Percentiles rank a stretch among this genome's conserved stretches.
Conservation (phyloP, 169 alveolate genomes). For the Condylostoma magnum region DNA sequence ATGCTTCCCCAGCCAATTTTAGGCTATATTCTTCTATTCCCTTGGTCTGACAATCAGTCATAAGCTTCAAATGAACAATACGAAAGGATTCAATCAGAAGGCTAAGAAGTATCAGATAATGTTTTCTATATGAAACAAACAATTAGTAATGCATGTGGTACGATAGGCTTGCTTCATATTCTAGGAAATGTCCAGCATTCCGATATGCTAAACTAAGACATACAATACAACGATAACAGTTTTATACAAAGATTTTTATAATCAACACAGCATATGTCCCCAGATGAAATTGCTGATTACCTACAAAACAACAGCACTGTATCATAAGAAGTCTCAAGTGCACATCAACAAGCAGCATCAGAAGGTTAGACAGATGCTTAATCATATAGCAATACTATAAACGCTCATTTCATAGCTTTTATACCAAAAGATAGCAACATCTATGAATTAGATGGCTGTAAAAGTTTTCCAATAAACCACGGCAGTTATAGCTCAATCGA, state of each 20-base stretch:
- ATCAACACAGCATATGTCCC: slow-evolving; percentile 33
- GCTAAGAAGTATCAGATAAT: slow-evolving; percentile 33
- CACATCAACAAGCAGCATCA: slow-evolving; percentile 55
- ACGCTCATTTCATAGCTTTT: slow-evolving; percentile 63
- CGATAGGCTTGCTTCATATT: slow-evolving; percentile 72
- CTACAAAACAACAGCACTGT: slow-evolving; percentile 33
- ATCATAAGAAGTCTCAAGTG: slow-evolving; percentile 9
- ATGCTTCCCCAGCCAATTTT: slow-evolving; percentile 62
- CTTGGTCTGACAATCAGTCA: slow-evolving; percentile 54
- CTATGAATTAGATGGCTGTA: slow-evolving; percentile 79
- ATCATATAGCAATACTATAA: slow-evolving; percentile 30
- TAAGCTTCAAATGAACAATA: slow-evolving; percentile 24
- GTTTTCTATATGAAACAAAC: slow-evolving; percentile 66
- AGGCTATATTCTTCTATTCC: slow-evolving; percentile 61
- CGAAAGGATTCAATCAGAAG: slow-evolving; percentile 19
- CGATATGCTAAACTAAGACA: neutral
- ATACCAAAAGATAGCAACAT: slow-evolving; percentile 60
- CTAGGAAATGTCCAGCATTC: slow-evolving; percentile 36
- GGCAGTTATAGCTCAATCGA: slow-evolving; percentile 36
- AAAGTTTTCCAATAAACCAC: slow-evolving; percentile 50
- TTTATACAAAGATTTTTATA: slow-evolving; percentile 23
- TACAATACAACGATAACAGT: slow-evolving; percentile 1
- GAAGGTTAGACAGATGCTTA: slow-evolving; percentile 42
- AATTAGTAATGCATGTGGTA: slow-evolving; percentile 83
- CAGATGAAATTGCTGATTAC: slow-evolving; percentile 44